Conservation (phyloP, 495 filamentous ascomycete genomes). For the Hypoxylon rickii region DNA sequence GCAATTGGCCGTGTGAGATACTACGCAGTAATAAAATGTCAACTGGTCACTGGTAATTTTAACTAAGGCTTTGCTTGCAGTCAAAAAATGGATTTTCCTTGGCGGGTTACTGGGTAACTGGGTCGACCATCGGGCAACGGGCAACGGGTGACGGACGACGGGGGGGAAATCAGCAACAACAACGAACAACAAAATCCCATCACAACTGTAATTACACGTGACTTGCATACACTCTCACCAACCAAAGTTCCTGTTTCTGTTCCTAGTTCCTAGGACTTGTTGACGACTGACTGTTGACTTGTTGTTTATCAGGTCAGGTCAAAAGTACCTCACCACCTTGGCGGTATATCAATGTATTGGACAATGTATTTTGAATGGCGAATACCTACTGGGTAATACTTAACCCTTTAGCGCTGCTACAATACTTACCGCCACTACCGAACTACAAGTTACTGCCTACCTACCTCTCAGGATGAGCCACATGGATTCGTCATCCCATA, state of each 20-base stretch:
- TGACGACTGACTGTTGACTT: too few species aligned
- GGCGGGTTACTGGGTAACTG: constrained; percentile 35
- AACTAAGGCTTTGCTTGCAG: constrained; percentile 12
- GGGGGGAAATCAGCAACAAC: too few species aligned
- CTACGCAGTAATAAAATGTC: not conserved
- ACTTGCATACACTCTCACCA: too few species aligned
- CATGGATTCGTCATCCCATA: constrained; percentile 31
- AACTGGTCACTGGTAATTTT: too few species aligned
- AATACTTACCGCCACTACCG: not conserved
- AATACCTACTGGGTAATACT: constrained; percentile 5
- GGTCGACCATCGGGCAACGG: constrained; percentile 24
- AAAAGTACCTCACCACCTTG: too few species aligned
- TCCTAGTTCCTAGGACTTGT: too few species aligned
- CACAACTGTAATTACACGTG: constrained; percentile 14
- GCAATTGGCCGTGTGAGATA: not conserved
- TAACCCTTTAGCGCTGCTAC: not conserved
- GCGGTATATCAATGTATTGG: too few species aligned
- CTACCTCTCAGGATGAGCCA: constrained; percentile 22
- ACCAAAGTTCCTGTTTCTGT: too few species aligned
- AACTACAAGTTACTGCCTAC: constrained; percentile 5
- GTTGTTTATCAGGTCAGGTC: too few species aligned
- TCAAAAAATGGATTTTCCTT: constrained; percentile 2
- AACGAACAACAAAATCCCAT: constrained; percentile 5
- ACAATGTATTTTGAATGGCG: too few species aligned
- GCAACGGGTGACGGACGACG: too few species aligned